Percentiles rank a stretch among this genome's conserved stretches.
Evolutionary conservation across 768 basidiomycete species (phyloP).

Genomic region (Chalciporus chontae): DNA sequence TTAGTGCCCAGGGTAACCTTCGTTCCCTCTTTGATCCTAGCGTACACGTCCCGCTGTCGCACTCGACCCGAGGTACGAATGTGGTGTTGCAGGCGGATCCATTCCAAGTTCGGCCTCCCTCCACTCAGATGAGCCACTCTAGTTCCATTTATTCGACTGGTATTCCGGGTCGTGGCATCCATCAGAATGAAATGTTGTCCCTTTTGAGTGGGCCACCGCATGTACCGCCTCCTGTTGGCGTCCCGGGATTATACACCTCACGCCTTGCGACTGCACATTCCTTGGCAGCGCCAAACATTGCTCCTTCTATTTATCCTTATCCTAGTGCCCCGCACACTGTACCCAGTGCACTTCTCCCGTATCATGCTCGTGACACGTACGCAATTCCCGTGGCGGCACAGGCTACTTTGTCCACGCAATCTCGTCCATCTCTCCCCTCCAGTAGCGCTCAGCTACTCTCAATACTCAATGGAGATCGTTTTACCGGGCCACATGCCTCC

Average conservation of each 20-base stretch:
- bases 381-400: slow-evolving; percentile 11
- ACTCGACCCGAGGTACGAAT: slow-evolving; percentile 8
- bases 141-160: slow-evolving; percentile 10
- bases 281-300: slow-evolving; percentile 6
- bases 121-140: slow-evolving; percentile 43
- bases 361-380: slow-evolving; percentile 13
- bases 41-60: slow-evolving; percentile 3
- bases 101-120: slow-evolving; percentile 47
- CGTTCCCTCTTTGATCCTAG: slow-evolving; percentile 37
- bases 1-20: slow-evolving; percentile 15
- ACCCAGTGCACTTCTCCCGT: slow-evolving; percentile 6
- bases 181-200: slow-evolving; percentile 17
- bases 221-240: slow-evolving; percentile 3
- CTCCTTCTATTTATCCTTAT: slow-evolving; percentile 15
- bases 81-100: slow-evolving; percentile 21
- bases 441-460: slow-evolving; percentile 33
- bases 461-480: slow-evolving; percentile 31
- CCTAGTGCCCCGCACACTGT: slow-evolving; percentile 4
- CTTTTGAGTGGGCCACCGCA: slow-evolving; percentile 4
- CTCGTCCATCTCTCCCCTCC: slow-evolving; percentile 17
- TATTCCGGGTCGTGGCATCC: slow-evolving; percentile 7
- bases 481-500: slow-evolving; percentile 7
- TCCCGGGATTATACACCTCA: slow-evolving; percentile 12
- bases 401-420: slow-evolving; percentile 9
- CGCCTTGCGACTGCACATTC: slow-evolving; percentile 19